Conservation (phyloP, 306 rosid species). For the Senna tora region DNA sequence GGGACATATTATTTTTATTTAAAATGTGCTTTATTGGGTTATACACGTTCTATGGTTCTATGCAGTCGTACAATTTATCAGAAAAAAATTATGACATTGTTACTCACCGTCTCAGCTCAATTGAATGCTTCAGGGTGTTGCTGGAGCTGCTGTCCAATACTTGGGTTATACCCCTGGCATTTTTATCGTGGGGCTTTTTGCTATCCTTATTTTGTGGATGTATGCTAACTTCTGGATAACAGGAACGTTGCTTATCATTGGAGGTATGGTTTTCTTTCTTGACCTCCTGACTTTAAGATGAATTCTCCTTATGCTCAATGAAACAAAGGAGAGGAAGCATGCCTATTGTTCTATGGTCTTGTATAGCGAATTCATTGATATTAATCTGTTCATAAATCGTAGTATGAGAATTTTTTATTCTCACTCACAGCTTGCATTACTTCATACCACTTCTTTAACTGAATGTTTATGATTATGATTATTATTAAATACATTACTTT, state of each 20-base stretch:
- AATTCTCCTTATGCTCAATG: conserved; percentile 2
- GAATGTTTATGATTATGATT: too few relatives aligned
- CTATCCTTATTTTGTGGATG: conserved; percentile 94
- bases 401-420: conserved; percentile 11
- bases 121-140: conserved; percentile 72
- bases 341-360: conserved; percentile 24
- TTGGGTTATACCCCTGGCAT: conserved; percentile 97
- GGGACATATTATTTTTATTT: neutral
- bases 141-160: conserved; percentile 83
- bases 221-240: conserved; percentile 98
- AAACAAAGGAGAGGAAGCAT: conserved; percentile 20
- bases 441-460: neutral
- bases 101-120: conserved; percentile 39
- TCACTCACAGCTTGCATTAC: neutral
- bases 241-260: conserved; percentile 84
- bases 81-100: conserved; percentile 21
- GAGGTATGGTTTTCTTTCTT: conserved; percentile 62
- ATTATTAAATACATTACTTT: neutral
- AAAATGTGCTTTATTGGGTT: conserved; percentile 20
- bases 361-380: neutral
- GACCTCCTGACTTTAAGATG: conserved; percentile 15
- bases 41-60: conserved; percentile 30
- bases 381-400: neutral
- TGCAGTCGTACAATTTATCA: conserved; percentile 5
- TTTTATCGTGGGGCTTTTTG: conserved; percentile 89